A percentile compares a stretch with the other conserved stretches of the same genome.
These are phyloP conservation scores for Zopfia rhizophila DNA, from an alignment of 2,329 filamentous ascomycete genomes.

Conservation along the genomic window DNA sequence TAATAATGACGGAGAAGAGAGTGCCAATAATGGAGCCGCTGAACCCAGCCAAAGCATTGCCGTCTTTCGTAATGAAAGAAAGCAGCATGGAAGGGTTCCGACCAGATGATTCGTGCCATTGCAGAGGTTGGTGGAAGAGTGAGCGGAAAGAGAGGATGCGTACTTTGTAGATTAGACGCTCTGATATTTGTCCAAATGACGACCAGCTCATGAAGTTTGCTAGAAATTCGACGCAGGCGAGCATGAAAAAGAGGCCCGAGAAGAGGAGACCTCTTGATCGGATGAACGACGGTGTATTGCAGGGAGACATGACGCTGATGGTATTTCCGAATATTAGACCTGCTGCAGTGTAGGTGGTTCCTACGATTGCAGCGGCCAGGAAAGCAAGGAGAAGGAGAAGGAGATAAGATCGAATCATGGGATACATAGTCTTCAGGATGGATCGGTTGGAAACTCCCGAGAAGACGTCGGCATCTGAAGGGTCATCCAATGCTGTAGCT, in stretches of 20 bases:
- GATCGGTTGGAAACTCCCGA: no score
- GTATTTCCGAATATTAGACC: slow-evolving; percentile 71
- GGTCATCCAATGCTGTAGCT: slow-evolving; percentile 12
- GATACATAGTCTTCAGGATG: slow-evolving; percentile 44
- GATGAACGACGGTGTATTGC: slow-evolving; percentile 61
- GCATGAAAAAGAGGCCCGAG: slow-evolving; percentile 68
- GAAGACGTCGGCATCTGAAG: no score
- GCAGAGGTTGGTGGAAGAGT: slow-evolving; percentile 72
- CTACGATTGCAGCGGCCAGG: slow-evolving; percentile 63
- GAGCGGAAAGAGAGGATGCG: slow-evolving; percentile 72
- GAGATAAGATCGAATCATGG: slow-evolving; percentile 57
- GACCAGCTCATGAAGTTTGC: slow-evolving; percentile 71
- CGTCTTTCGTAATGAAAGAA: slow-evolving; percentile 75
- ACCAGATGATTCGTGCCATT: slow-evolving; percentile 75
- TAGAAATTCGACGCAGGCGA: slow-evolving; percentile 68
- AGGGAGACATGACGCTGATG: slow-evolving; percentile 67
- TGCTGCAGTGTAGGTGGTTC: slow-evolving; percentile 66
- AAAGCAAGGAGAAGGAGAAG: slow-evolving; percentile 61
- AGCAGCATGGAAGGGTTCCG: slow-evolving; percentile 71
- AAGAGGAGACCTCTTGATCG: slow-evolving; percentile 63
- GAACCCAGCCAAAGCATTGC: slow-evolving; percentile 72
- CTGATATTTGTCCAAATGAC: slow-evolving; percentile 67
- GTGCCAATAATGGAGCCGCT: slow-evolving; percentile 77
- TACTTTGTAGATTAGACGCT: slow-evolving; percentile 72
- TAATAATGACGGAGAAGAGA: slow-evolving; percentile 73